Evolutionary conservation across 352 stramenopile genomes (phyloP).

Genomic region (Phytophthora cryptogea): DNA sequence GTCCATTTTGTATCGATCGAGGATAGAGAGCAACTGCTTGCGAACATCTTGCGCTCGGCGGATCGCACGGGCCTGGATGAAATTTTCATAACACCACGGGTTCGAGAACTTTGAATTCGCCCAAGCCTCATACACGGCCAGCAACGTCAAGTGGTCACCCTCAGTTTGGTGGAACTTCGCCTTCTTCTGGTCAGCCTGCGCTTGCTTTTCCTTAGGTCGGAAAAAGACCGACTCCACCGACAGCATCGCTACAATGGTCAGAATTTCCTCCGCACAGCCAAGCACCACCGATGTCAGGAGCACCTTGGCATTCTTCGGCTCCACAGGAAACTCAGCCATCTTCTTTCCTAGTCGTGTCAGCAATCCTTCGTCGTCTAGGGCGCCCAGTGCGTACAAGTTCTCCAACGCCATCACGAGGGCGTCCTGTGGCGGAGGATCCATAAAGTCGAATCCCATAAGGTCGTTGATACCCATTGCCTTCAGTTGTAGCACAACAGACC

Average conservation of each 20-base stretch:
- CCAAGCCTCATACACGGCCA: slow-evolving; percentile 99
- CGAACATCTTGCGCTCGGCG: slow-evolving; percentile 97
- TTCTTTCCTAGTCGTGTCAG: slow-evolving; percentile 95
- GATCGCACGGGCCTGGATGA: slow-evolving; percentile 97
- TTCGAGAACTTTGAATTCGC: slow-evolving; percentile 97
- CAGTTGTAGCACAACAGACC: slow-evolving; percentile 98
- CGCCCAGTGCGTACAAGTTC: slow-evolving; percentile 96
- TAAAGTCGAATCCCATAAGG: slow-evolving; percentile 99
- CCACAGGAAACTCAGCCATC: slow-evolving; percentile 99
- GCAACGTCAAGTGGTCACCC: slow-evolving; percentile 98
- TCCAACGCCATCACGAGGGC: slow-evolving; percentile 98
- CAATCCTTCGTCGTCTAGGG: slow-evolving; percentile 97
- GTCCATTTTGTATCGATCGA: slow-evolving; percentile 99
- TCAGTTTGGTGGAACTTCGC: slow-evolving; percentile 99
- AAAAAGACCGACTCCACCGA: slow-evolving; percentile 99
- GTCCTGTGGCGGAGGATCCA: slow-evolving; percentile 98
- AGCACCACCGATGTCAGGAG: slow-evolving; percentile 98
- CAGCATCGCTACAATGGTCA: slow-evolving; percentile 99
- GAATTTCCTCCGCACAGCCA: slow-evolving; percentile 97
- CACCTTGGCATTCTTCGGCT: slow-evolving; percentile 99
- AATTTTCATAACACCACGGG: slow-evolving; percentile 99
- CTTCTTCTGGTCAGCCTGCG: slow-evolving; percentile 99
- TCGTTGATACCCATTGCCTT: slow-evolving; percentile 99
- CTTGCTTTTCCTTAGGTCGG: slow-evolving; percentile 98
- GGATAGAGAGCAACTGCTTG: slow-evolving; percentile 99